A percentile compares a stretch with the other conserved stretches of the same genome.
These are phyloP conservation scores for Colletotrichum sp. DNA, from an alignment of 2,329 filamentous ascomycete genomes.

Conservation along the genomic window DNA sequence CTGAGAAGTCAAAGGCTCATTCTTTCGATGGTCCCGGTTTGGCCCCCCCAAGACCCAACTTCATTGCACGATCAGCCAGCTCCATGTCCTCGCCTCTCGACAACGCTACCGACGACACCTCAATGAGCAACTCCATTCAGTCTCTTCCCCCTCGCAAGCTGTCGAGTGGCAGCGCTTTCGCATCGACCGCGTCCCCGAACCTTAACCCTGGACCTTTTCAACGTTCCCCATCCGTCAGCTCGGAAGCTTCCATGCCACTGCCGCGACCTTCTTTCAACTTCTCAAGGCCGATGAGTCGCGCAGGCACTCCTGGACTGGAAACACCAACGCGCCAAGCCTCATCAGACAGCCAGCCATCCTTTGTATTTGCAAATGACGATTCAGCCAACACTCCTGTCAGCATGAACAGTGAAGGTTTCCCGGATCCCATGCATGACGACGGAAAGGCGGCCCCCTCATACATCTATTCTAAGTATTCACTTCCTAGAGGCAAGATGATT, in stretches of 20 bases:
- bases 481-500: constrained; percentile 82
- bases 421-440: constrained; percentile 55
- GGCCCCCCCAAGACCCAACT: constrained; percentile 54
- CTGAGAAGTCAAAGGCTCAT: constrained; percentile 47
- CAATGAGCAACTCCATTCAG: constrained; percentile 57
- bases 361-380: constrained; percentile 65
- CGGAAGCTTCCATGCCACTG: constrained; percentile 74
- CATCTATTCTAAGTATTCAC: constrained; percentile 82
- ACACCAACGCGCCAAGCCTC: constrained; percentile 66
- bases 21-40: constrained; percentile 58
- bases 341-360: constrained; percentile 70
- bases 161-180: constrained; percentile 67
- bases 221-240: constrained; percentile 84
- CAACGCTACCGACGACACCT: constrained; percentile 73
- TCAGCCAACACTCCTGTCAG: constrained; percentile 73
- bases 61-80: constrained; percentile 61
- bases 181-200: constrained; percentile 57
- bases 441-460: constrained; percentile 71
- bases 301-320: constrained; percentile 65
- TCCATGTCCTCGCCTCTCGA: constrained; percentile 68
- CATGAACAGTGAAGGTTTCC: constrained; percentile 73
- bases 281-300: constrained; percentile 84
- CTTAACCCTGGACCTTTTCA: constrained; percentile 59
- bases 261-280: constrained; percentile 89
- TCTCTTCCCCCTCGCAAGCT: constrained; percentile 78